Conservation (phyloP, 805 yeast genomes). For the Pichia nanzhaoensis region DNA sequence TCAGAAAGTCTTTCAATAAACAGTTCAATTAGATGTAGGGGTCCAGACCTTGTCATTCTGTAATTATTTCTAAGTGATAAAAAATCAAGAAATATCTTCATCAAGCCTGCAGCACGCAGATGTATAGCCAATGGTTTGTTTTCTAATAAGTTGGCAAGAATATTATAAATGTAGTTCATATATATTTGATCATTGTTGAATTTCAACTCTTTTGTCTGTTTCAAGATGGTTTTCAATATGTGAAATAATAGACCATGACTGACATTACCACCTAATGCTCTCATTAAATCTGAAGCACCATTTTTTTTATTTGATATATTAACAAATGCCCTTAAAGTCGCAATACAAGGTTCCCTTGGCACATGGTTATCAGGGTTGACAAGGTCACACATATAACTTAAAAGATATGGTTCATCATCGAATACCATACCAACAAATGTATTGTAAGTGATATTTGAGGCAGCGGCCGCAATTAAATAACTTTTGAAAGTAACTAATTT, state of each 20-base stretch:
- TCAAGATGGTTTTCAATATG: conserved; percentile 56
- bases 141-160: conserved; percentile 56
- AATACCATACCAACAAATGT: conserved; percentile 59
- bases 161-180: conserved; percentile 42
- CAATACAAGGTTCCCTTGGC: conserved; percentile 45
- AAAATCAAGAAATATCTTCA: conserved; percentile 58
- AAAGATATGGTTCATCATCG: conserved; percentile 64
- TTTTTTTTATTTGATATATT: conserved; percentile 58
- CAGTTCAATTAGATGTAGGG: conserved; percentile 48
- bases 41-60: conserved; percentile 56
- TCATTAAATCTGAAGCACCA: conserved; percentile 71
- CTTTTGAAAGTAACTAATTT: conserved; percentile 59
- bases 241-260: conserved; percentile 79
- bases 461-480: conserved; percentile 57
- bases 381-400: conserved; percentile 64
- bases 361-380: conserved; percentile 58
- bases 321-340: conserved; percentile 62
- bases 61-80: conserved; percentile 44
- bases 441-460: conserved; percentile 49
- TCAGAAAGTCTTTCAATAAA: conserved; percentile 41
- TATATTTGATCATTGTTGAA: conserved; percentile 22
- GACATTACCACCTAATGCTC: conserved; percentile 78
- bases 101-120: conserved; percentile 68
- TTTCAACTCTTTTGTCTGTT: conserved; percentile 35
- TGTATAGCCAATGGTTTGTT: conserved; percentile 49